Base-by-base conservation (phyloP, 805 yeast species). In the Nakazawaea populi region DNA sequence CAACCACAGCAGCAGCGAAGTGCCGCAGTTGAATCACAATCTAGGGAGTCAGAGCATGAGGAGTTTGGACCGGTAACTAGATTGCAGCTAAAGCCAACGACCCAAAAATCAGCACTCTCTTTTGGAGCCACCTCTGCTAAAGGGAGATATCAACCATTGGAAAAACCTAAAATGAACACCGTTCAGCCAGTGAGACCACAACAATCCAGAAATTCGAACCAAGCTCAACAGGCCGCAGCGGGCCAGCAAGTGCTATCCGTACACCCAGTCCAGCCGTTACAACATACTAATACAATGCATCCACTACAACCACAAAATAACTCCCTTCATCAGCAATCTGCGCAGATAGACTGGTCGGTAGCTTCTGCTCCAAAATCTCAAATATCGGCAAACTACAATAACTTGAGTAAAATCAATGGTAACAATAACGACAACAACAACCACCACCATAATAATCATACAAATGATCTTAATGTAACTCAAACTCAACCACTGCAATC, bases 1-100 rank as follows among this genome's bases (percentile, higher is more conserved):
- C 24, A 18, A 18, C 24, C 24, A 32, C 32, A 14, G 35, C 9
- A 14, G 27, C 18, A 47, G 47, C 48, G 42, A 31, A 45, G 36
- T 28, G 7, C 38, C 24, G 7, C 34, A 11, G 40, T 11, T 30
- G 24, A 18, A 18, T 18, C 24, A 18, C 40, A 37, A 37, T 6
- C 10, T 6, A 37, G 8, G 40, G 11, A 11, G 8, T 32, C 35
- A 11, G 40, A 37, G n/a, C 18, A 12, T 2, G 14, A 37, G 4
- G 14, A 37, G 6, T 11, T 28, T 8, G 18, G 31, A 41, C 45
- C 44, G 27, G 44, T 29, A 3, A 3, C 44, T 7, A 40, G 49
- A 32, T 47, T 47, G 28, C 44, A 47, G n/a, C 28, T 37, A 24
- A 35, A 39, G 24, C 31, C 49, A 14, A 39, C 34, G n/a, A 34